Base-by-base conservation (phyloP, 148 eudicot genomes). In the Gaultheria prostrata region DNA sequence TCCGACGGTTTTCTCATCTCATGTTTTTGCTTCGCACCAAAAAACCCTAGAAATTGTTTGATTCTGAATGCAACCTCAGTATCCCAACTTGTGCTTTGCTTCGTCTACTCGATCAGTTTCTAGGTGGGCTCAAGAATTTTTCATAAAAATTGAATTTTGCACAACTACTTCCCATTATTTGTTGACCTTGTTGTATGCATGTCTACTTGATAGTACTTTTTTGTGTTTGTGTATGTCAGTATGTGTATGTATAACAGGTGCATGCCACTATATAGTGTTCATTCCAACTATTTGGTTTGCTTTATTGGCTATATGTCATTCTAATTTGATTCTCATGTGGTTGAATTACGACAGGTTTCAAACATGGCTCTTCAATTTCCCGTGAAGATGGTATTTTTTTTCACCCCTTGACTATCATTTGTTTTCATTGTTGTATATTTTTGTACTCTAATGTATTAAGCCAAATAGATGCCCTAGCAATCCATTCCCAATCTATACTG, bases 81-180 rank as follows among this genome's bases (percentile, higher is more conserved):
- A 35, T 45, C 15, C 4, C 45, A 13, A 14, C 35, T 71, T 33
- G 18, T 17, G 20, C 46, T 35, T 71, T 17, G 20, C 46, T 35
- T 71, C n/a, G 46, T 33, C n/a, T 71, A 7, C 2, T 17, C 54
- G 45, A 30, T 53, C 45, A 26, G 24, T 54, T 78, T 78, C 80
- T 54, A 18, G 26, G 15, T 50, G 80, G n/a, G 48, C 46, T 56
- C 67, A 53, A 53, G 65, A 78, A 26, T 32, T 30, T 9, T 26
- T 51, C 80, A 7, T 78, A 6, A 78, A 54, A 30, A 78, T 78
- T 63, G 80, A 53, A 54, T 53, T 17, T 77, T 26, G 30, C 18
- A 10, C 13, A 20, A 0, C 12, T 35, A 3, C 57, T 18, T 12
- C 33, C 18, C 54, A 8, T 21, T 20, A 14, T 26, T 26, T 50